These are phyloP conservation scores for rapeseed (Brassica napus) DNA, from an alignment of 345 rosid genomes.

Conservation along the genomic window Da-Ae NC_063437.1:17050001-17050500, in stretches of 20 bases:
- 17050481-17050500: not conserved
- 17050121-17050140: not conserved
- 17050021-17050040: not conserved
- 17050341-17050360: slow-evolving; percentile 16
- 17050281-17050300: not conserved
- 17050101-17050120: not conserved
- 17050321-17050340: slow-evolving; percentile 17
- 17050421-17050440: slow-evolving; percentile 19
- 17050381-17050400: not conserved
- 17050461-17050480: not conserved
- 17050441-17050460: not conserved
- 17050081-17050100: not conserved
- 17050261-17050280: not conserved
- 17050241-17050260: not conserved
- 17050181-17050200: not conserved
- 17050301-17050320: slow-evolving; percentile 17
- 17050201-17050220: not conserved
- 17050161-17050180: not conserved
- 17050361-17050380: slow-evolving; percentile 11
- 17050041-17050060: not conserved
- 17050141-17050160: not conserved
- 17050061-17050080: not conserved
- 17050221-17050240: not conserved
- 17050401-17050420: not conserved
- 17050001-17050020: not conserved